phyloP scores from a whole-genome alignment of 208 protist species.

The Trypanosomatidae sp. region DNA sequence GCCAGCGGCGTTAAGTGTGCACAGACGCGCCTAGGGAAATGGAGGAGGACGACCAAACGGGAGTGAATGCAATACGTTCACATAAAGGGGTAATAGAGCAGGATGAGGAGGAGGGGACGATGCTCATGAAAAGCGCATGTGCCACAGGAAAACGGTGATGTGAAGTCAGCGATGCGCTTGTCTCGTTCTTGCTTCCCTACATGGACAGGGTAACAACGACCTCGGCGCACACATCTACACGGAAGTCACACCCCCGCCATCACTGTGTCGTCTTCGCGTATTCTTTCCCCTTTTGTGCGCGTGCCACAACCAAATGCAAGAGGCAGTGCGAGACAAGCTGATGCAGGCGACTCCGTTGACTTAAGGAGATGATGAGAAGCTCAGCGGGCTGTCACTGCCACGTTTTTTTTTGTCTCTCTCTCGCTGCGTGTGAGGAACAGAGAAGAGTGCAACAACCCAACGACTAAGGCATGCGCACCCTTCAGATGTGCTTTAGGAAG shows the following conservation, averaged over 20 bases:
- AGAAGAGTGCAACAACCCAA: not conserved
- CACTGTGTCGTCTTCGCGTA: not conserved
- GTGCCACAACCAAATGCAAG: not conserved
- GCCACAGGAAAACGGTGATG: not conserved
- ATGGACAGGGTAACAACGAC: not conserved
- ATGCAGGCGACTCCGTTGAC: not conserved
- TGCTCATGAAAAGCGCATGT: not conserved
- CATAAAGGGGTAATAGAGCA: not conserved
- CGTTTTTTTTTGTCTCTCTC: not conserved
- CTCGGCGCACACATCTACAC: not conserved
- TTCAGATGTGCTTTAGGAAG: no score
- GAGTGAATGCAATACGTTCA: not conserved
- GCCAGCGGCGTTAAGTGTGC: not conserved
- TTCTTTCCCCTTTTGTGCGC: not conserved
- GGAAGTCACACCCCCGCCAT: not conserved
- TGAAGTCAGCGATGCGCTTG: not conserved
- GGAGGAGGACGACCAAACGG: not conserved
- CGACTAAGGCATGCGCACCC: not conserved
- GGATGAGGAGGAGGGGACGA: not conserved
- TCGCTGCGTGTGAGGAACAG: not conserved
- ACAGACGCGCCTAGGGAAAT: not conserved
- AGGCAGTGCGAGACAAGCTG: not conserved
- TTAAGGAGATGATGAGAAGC: not conserved
- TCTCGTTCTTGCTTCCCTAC: not conserved
- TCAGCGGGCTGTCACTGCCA: not conserved